Base-by-base conservation (phyloP, 495 filamentous ascomycete species). In the Cercophora newfieldiana region DNA sequence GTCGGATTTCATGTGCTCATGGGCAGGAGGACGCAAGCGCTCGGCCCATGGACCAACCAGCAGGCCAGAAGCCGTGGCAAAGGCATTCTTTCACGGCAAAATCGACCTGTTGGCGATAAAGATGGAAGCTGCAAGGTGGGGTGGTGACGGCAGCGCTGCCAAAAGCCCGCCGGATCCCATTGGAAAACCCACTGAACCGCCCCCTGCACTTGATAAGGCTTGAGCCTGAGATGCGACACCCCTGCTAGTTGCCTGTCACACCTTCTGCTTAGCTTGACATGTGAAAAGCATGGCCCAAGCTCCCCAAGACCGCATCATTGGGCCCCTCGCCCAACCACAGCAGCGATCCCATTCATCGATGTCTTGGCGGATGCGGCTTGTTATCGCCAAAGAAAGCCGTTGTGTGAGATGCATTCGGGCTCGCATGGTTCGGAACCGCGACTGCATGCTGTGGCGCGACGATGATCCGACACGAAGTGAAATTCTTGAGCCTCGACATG, bases 1-100 rank as follows among this genome's bases (percentile, higher is more conserved):
- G 28, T 51, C 60, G 58, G 62, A 66, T 71, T 63, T 50, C 66
- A 71, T 66, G 69, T 66, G 69, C 69, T 60, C 56, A 16, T 44
- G 37, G 31, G 48, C 60, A 54, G 24, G 25, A 33, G 59, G 16
- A 49, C 60, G 49, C 48, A 28, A 50, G 50, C 56, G 25, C 44
- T 30, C 44, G 25, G 63, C 54, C 59, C 30, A 57, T 21, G 49
- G 49, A 25, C 66, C 62, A 60, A 65, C 59, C 50, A 64, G 55
- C 66, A 7, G 25, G 22, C 57, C 33, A 47, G 57, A 19, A 60
- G 33, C 29, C 57, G 57, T 31, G 57, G 57, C 30, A 14, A 60
- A 31, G 33, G 16, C 31, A 31, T 37, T 60, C 57, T 60, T 60
- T 60, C 57, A 60, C 57, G 57, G 57, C 30, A 60, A 21, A 60